phyloP scores from a whole-genome alignment of 164 flowering plant species.

The Nymphaea colorata region DNA sequence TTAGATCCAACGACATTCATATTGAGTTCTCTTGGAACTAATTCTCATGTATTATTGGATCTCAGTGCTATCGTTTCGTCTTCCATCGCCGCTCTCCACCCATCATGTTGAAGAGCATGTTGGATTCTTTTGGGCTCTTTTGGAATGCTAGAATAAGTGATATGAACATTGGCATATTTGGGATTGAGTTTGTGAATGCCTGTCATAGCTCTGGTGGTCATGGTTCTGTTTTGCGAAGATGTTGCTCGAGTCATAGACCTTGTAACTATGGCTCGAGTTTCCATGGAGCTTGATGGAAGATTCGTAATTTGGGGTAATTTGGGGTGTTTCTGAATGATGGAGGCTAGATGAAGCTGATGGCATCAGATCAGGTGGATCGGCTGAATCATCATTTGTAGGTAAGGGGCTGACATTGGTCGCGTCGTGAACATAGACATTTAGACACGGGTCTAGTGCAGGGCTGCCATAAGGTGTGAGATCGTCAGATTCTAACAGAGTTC shows the following conservation, averaged over 20 bases:
- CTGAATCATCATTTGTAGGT: too few species aligned
- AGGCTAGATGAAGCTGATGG: too few species aligned
- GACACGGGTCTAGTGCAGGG: background rate
- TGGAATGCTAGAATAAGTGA: background rate
- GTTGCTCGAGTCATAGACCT: background rate
- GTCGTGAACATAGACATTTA: too few species aligned
- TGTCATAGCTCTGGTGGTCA: background rate
- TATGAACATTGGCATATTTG: background rate
- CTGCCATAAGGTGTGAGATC: background rate
- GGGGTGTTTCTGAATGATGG: background rate
- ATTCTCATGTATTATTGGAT: background rate
- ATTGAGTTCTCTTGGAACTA: background rate
- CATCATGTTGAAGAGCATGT: background rate
- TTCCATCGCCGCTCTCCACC: background rate
- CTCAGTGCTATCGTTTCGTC: background rate
- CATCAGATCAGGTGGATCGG: too few species aligned
- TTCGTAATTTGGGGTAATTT: too few species aligned
- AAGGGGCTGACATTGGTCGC: too few species aligned
- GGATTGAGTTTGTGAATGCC: background rate
- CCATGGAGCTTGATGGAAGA: too few species aligned
- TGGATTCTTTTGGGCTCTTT: background rate
- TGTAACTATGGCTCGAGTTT: background rate
- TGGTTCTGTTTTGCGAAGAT: background rate
- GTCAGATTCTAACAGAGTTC: background rate
- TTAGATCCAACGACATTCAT: constrained; percentile 2